phyloP scores from a whole-genome alignment of 345 rosid species.

The Heritiera littoralis region DNA sequence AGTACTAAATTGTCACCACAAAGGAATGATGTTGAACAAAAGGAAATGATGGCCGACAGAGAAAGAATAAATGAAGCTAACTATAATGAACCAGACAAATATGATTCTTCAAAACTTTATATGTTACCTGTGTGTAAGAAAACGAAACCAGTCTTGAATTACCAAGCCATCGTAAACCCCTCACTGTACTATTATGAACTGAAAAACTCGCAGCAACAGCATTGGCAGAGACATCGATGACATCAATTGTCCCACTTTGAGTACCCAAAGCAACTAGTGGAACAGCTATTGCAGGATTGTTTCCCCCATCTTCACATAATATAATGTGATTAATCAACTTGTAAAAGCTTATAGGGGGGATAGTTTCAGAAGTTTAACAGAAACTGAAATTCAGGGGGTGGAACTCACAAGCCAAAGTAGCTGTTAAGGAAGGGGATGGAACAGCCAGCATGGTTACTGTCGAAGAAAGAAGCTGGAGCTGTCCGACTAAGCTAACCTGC shows the following conservation, averaged over 20 bases:
- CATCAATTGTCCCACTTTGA: slow-evolving; percentile 76
- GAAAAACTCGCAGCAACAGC: slow-evolving; percentile 88
- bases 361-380: background rate
- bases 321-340: slow-evolving; percentile 12
- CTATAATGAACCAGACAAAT: background rate
- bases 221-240: slow-evolving; percentile 91
- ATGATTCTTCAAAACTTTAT: background rate
- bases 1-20: background rate
- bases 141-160: slow-evolving; percentile 89
- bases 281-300: slow-evolving; percentile 87
- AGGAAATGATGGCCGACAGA: background rate
- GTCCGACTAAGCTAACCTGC: slow-evolving; percentile 72
- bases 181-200: slow-evolving; percentile 72
- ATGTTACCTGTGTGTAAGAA: slow-evolving; percentile 22
- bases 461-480: slow-evolving; percentile 95
- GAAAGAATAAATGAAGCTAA: background rate
- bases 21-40: slow-evolving; percentile 15
- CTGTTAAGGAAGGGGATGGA: slow-evolving; percentile 91
- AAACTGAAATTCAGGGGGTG: slow-evolving; percentile 2
- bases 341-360: background rate
- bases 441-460: slow-evolving; percentile 90
- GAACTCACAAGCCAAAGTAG: slow-evolving; percentile 61
- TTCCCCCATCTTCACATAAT: slow-evolving; percentile 40
- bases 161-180: slow-evolving; percentile 95
- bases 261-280: slow-evolving; percentile 99